Conservation (phyloP, 192 early-diverging fungal genomes). For the Dissophora globulifera region DNA sequence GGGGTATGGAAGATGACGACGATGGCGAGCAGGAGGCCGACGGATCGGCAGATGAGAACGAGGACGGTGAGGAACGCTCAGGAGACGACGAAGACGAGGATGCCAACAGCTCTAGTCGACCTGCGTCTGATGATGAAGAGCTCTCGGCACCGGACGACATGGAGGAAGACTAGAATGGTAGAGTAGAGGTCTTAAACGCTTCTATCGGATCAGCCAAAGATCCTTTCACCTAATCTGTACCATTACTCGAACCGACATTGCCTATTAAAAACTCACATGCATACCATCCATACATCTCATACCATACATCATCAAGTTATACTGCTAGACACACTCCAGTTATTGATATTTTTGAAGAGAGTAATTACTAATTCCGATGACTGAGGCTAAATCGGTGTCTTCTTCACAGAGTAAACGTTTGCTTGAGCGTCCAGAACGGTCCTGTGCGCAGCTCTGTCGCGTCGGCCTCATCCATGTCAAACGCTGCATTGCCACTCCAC, state of each 20-base stretch:
- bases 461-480: conserved; percentile 1
- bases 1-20: conserved; percentile 12
- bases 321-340: not conserved
- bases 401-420: conserved; percentile 12
- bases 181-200: too few species aligned
- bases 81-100: conserved; percentile 17
- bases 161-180: conserved; percentile 50
- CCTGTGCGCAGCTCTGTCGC: conserved; percentile 4
- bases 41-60: conserved; percentile 6
- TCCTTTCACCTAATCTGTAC: too few species aligned
- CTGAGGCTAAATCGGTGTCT: too few species aligned
- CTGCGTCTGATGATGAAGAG: conserved; percentile 44
- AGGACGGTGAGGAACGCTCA: conserved; percentile 28
- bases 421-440: conserved; percentile 33
- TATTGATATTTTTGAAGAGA: too few species aligned
- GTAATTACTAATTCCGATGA: too few species aligned
- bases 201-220: too few species aligned
- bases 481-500: conserved; percentile 43
- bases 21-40: conserved; percentile 22
- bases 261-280: too few species aligned
- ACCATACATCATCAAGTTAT: too few species aligned
- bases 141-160: conserved; percentile 42
- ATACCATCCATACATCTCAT: too few species aligned
- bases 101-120: conserved; percentile 11
- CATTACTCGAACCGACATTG: too few species aligned